These are phyloP conservation scores for Naganishia vaughanmartiniae DNA, from an alignment of 768 basidiomycete genomes.

Conservation along the genomic window DNA sequence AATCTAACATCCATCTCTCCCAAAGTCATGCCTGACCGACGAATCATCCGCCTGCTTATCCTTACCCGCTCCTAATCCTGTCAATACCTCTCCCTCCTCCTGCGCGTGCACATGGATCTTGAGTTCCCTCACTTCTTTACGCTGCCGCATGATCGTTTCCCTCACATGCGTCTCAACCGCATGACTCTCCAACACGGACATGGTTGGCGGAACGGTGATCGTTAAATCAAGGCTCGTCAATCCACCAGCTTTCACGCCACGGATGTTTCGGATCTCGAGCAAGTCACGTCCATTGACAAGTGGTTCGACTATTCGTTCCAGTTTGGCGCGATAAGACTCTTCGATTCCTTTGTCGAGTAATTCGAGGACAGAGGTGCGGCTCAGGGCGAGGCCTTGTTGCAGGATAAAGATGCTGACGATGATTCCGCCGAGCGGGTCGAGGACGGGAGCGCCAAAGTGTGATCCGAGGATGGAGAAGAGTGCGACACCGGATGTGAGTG, in stretches of 20 bases:
- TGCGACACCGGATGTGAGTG: constrained; percentile 86
- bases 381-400: constrained; percentile 67
- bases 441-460: constrained; percentile 73
- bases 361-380: constrained; percentile 71
- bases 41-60: constrained; percentile 18
- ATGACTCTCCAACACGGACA: constrained; percentile 63
- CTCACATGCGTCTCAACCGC: constrained; percentile 64
- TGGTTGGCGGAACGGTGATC: constrained; percentile 63
- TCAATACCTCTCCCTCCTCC: constrained; percentile 33
- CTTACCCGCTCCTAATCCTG: constrained; percentile 3
- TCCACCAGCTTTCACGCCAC: constrained; percentile 56
- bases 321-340: constrained; percentile 57
- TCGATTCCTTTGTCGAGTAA: constrained; percentile 81
- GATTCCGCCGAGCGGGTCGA: constrained; percentile 91
- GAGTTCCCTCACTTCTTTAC: constrained; percentile 51
- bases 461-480: constrained; percentile 88
- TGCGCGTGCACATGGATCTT: constrained; percentile 50
- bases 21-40: constrained; percentile 41
- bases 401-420: constrained; percentile 87
- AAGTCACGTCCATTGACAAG: constrained; percentile 52
- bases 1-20: constrained; percentile 41
- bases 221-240: constrained; percentile 78
- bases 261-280: constrained; percentile 45
- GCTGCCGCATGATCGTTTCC: constrained; percentile 46
- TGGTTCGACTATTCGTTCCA: constrained; percentile 63